A percentile compares a stretch with the other conserved stretches of the same genome.
Conservation (phyloP, 225 moss, liverwort and hornwort species). For the Thuidium tamariscinum region DNA sequence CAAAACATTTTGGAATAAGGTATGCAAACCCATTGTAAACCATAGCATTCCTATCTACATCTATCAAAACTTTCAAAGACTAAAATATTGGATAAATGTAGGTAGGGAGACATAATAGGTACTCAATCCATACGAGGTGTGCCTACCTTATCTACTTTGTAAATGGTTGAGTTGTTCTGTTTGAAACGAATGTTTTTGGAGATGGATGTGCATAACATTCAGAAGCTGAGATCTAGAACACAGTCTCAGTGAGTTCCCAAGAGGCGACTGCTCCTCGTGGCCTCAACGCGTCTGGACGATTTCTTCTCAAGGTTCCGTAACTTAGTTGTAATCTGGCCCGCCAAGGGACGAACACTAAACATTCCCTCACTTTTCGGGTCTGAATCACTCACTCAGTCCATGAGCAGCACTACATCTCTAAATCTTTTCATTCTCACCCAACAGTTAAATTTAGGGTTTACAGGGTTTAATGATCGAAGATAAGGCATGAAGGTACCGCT, state of each 20-base stretch:
- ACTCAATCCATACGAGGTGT: not conserved
- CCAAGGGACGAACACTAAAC: not conserved
- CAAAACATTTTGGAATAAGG: not conserved
- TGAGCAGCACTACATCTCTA: not conserved
- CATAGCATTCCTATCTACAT: not conserved
- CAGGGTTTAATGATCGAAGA: not conserved
- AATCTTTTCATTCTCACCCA: not conserved
- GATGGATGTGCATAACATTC: not conserved
- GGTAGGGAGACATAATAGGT: not conserved
- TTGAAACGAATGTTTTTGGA: not conserved
- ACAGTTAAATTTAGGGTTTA: not conserved
- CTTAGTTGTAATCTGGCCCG: not conserved
- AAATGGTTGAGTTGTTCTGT: not conserved
- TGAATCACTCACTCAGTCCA: not conserved
- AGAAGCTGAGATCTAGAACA: not conserved
- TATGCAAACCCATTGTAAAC: fast-evolving
- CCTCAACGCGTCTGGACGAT: not conserved
- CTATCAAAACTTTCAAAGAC: fast-evolving
- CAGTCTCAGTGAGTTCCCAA: not conserved
- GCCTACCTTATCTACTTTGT: not conserved
- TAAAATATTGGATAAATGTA: not conserved
- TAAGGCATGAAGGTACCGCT: not conserved
- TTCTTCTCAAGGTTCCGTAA: not conserved
- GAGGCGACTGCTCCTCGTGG: not conserved
- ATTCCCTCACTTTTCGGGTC: not conserved